Evolutionary conservation across 352 stramenopile species (phyloP).

Genomic region (Phytophthora aleatoria): DNA sequence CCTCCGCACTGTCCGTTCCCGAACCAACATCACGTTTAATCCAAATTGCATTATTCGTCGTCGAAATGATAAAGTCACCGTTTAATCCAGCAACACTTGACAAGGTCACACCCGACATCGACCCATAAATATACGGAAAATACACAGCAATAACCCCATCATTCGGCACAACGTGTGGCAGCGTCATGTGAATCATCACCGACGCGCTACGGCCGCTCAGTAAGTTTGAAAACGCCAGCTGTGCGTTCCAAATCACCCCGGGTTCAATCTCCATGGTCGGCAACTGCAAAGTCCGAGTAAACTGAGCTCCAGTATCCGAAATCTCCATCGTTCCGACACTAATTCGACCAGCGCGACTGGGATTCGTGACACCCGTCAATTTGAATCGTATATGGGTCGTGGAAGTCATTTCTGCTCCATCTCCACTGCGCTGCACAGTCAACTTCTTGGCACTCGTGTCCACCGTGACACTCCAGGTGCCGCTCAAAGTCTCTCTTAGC

Average conservation of each 20-base stretch:
- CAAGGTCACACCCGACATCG: conserved; percentile 26
- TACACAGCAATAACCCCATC: conserved; percentile 50
- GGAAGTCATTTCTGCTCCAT: conserved; percentile 16
- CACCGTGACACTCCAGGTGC: conserved; percentile 32
- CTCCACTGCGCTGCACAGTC: conserved; percentile 32
- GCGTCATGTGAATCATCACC: conserved; percentile 36
- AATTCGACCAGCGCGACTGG: conserved; percentile 24
- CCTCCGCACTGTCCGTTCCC: conserved; percentile 24
- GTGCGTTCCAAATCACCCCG: conserved; percentile 34
- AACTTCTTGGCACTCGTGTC: conserved; percentile 12
- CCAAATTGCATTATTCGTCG: conserved; percentile 28
- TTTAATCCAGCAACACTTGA: conserved; percentile 33
- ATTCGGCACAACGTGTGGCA: conserved; percentile 38
- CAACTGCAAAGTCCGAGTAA: conserved; percentile 17
- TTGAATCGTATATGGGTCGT: conserved; percentile 23
- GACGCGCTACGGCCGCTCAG: conserved; percentile 48
- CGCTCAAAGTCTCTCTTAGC: conserved; percentile 27
- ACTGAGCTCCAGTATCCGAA: conserved; percentile 16
- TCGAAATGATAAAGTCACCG: conserved; percentile 27
- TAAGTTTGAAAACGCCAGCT: conserved; percentile 27
- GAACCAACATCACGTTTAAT: conserved; percentile 28
- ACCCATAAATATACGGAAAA: conserved; percentile 56
- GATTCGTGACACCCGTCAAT: conserved; percentile 37
- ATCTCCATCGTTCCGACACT: conserved; percentile 37
- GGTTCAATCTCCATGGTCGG: conserved; percentile 38